Base-by-base conservation (phyloP, 2,329 filamentous ascomycete genomes). In the Diaporthe citrichinensis region DNA sequence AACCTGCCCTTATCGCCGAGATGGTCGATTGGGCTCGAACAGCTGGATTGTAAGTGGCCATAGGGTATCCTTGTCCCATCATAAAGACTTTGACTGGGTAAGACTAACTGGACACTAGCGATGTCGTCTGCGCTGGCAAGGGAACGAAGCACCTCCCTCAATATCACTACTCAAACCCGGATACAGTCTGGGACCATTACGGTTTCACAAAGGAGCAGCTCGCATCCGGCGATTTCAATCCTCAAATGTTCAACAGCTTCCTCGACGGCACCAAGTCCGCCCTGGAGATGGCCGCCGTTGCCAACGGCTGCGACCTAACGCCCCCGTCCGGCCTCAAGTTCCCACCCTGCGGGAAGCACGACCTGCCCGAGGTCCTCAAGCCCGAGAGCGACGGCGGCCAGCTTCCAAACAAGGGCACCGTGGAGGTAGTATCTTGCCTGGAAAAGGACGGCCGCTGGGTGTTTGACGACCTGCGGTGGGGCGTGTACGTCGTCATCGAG, bases 191-290 rank as follows among this genome's bases (percentile, higher is more conserved):
- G 86, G 80, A 85, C 71, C 81, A 87, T 76, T 87, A 87, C 67
- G 86, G 85, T 12, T 86, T 87, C 77, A 86, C 85, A 0, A 79
- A 84, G 46, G 85, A 87, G 78, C 86, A 87, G 79, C 79, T 86
- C 7, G 82, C 81, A 0, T 82, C 80, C 0, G 84, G 80, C 4
- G 85, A 87, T 76, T 85, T 87, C 79, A 87, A 87, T 77, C 83
- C 84, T 7, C 85, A 87, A 62, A 88, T 87, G 84, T 87, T 87
- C 83, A 87, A 87, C 77, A 86, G 84, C 0, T 88, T 87, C 80
- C 80, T 87, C 3, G 85, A 88, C 74, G 86, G 86, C n/a, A 87
- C 86, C 9, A 87, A 87, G 78, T 85, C 83, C 2, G 85, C 85
- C 0, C 79, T 87, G 7, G 86, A 87, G 78, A 88, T 88, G 86